These are phyloP conservation scores for Ophiostoma novo-ulmi DNA, from an alignment of 2,329 filamentous ascomycete genomes.

Conservation along the genomic window DNA sequence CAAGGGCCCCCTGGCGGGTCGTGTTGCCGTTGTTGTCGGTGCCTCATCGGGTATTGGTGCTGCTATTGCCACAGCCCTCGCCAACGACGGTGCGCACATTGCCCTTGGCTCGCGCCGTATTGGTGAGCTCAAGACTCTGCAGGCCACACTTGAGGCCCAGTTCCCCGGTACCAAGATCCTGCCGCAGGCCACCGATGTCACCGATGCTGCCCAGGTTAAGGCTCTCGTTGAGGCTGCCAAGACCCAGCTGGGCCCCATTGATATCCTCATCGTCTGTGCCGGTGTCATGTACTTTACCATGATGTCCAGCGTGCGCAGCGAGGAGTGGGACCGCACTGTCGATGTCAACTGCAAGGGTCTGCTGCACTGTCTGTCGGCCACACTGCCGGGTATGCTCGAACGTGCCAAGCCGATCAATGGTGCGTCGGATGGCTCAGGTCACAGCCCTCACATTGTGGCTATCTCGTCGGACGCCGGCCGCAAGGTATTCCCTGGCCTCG, in stretches of 20 bases:
- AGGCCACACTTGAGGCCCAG: conserved; percentile 49
- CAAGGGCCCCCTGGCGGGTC: conserved; percentile 59
- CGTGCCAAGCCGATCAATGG: conserved; percentile 43
- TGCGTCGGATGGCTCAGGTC: background rate
- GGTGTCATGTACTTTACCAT: conserved; percentile 87
- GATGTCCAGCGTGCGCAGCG: conserved; percentile 69
- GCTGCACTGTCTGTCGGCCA: conserved; percentile 64
- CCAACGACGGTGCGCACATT: conserved; percentile 65
- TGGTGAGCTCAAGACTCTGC: conserved; percentile 63
- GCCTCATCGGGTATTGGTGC: conserved; percentile 76
- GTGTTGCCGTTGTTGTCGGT: conserved; percentile 71
- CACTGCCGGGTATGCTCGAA: conserved; percentile 65
- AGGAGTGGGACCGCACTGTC: conserved; percentile 76
- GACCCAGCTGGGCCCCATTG: conserved; percentile 63
- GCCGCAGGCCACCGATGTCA: conserved; percentile 67
- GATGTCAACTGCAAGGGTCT: conserved; percentile 85
- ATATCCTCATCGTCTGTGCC: conserved; percentile 74
- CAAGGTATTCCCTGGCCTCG: conserved; percentile 75
- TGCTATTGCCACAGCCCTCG: conserved; percentile 64
- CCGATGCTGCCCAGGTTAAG: conserved; percentile 60
- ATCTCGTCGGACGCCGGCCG: conserved; percentile 78
- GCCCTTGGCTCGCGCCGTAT: conserved; percentile 66
- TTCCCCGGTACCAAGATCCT: conserved; percentile 58
- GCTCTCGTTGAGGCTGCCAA: conserved; percentile 56
- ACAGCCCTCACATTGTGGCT: conserved; percentile 59